Conservation (phyloP, 2,329 filamentous ascomycete genomes). For the Ampelomyces quisqualis region DNA sequence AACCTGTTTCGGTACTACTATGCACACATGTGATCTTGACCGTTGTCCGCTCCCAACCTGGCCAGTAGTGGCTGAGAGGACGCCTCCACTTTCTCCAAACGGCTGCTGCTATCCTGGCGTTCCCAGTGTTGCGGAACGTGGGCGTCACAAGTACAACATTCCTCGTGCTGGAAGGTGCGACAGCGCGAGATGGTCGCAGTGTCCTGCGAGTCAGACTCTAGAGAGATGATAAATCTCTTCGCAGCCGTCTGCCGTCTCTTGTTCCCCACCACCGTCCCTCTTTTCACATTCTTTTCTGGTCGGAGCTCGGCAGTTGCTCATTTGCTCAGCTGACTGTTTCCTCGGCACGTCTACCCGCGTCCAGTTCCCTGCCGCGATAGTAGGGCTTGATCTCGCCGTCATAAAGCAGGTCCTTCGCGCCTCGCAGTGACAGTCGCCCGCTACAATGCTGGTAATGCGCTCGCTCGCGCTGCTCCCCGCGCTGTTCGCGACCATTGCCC, state of each 20-base stretch:
- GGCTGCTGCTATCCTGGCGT: too few species aligned
- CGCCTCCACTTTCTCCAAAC: too few species aligned
- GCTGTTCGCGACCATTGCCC: constrained; percentile 47
- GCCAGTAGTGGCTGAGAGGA: too few species aligned
- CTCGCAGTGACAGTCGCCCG: constrained; percentile 3
- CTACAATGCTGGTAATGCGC: constrained; percentile 16
- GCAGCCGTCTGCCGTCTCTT: neutral
- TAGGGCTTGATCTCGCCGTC: constrained; percentile 4
- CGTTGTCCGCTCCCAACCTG: too few species aligned
- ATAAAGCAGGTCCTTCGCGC: neutral
- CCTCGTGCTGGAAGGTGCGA: too few species aligned
- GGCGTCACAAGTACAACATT: too few species aligned
- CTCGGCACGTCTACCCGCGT: constrained; percentile 4
- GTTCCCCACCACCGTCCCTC: neutral
- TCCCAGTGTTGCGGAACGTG: too few species aligned
- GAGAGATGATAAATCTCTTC: neutral
- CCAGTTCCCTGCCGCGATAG: constrained; percentile 10
- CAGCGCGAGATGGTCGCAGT: too few species aligned
- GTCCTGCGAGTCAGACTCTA: neutral
- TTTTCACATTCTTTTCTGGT: constrained; percentile 4
- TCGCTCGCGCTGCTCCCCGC: constrained; percentile 29
- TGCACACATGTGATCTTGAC: too few species aligned
- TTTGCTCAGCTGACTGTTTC: constrained; percentile 2
- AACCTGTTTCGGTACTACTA: too few species aligned
- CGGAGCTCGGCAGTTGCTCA: neutral